Base-by-base conservation (phyloP, 2,329 filamentous ascomycete species). In the Cladosporium colombiae region DNA sequence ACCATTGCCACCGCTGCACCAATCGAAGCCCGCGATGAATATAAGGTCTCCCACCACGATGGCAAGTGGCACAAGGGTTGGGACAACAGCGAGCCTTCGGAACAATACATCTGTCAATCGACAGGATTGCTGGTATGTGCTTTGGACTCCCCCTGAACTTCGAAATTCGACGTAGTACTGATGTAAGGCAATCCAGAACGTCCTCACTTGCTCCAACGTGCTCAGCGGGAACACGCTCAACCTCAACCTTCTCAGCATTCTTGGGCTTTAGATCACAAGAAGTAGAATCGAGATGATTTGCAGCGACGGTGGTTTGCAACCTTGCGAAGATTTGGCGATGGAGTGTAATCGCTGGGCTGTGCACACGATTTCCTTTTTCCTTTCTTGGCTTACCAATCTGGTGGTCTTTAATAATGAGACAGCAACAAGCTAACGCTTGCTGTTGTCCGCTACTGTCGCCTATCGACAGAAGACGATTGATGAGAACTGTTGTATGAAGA, bases 201-300 rank as follows among this genome's bases (percentile, higher is more conserved):
- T 55, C 18, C 27, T 55, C 27, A 55, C 27, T 18, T 55, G 52
- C 29, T 29, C 31, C 16, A 55, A 55, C n/a, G n/a, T 55, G 5
- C 52, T 55, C 52, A 55, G n/a, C n/a, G 52, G 52, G 4, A 55
- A 55, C 52, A 55, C 52, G 1, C 21, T 55, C 52, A 55, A 55
- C 18, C 27, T 55, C 52, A 33, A 55, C 52, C n/a, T 55, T 18
- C 52, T 55, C 8, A 33, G 27, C 27, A 55, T 55, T 21, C 27
- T 55, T 33, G 52, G 52, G 27, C 52, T 55, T 21, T 55, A 29
- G n/a, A 16, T 21, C n/a, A 46, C 23, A 46, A 13, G 1, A 3
- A 8, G 40, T 2, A n/a, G 40, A 46, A 1, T 21, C n/a, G 40
- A 46, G n/a, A 21, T 1, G 40, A 46, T 21, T 8, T 4, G 8